Percentiles rank a stretch among this genome's conserved stretches.
These are phyloP conservation scores for Phytopythium delawarense DNA, from an alignment of 352 stramenopile genomes.

Conservation along the genomic window DNA sequence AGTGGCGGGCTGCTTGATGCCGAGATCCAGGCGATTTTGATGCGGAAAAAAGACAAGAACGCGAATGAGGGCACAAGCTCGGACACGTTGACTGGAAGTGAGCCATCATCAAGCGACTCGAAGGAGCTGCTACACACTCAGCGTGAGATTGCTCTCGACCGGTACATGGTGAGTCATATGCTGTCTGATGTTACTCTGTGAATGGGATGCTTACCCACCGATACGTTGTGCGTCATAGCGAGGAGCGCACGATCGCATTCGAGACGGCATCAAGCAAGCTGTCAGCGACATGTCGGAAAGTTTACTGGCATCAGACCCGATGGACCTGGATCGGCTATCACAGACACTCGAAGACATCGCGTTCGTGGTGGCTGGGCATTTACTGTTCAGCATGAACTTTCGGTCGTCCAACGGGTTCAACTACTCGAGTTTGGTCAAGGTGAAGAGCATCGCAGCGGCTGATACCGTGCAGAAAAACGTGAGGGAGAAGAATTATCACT, in stretches of 20 bases:
- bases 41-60: constrained; percentile 9
- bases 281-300: constrained; percentile 27
- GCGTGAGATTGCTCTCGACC: constrained; percentile 58
- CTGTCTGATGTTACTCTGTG: constrained; percentile 3
- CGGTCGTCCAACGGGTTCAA: constrained; percentile 73
- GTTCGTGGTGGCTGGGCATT: constrained; percentile 65
- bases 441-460: constrained; percentile 76
- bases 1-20: constrained; percentile 40
- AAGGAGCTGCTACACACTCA: constrained; percentile 39
- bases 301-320: constrained; percentile 18
- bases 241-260: constrained; percentile 57
- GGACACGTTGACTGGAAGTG: constrained; percentile 11
- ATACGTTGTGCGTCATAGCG: constrained; percentile 24
- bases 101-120: constrained; percentile 14
- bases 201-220: neutral
- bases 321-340: constrained; percentile 40
- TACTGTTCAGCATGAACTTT: constrained; percentile 84
- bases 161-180: constrained; percentile 60
- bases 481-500: constrained; percentile 81
- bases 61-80: neutral
- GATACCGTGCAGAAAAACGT: constrained; percentile 60
- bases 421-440: constrained; percentile 68
- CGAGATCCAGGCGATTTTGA: constrained; percentile 23
- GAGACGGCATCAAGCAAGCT: constrained; percentile 40
- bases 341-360: constrained; percentile 67